Conservation (phyloP, 1,139 yeast genomes). For the Yamadazyma mexicana region DNA sequence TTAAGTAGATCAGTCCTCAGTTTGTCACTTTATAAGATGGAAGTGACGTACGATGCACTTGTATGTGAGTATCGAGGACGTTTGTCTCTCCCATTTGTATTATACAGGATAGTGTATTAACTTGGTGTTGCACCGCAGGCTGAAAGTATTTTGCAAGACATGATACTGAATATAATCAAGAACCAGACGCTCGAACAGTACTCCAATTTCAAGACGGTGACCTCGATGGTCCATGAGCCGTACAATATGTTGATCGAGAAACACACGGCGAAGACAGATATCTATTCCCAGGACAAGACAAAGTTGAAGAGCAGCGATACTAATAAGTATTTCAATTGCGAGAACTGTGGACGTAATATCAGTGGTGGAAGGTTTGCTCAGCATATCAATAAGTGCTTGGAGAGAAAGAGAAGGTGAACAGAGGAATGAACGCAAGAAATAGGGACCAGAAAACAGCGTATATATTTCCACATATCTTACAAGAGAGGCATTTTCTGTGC, state of each 20-base stretch:
- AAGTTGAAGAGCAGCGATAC: constrained; percentile 41
- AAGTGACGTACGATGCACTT: constrained; percentile 11
- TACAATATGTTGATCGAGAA: constrained; percentile 6
- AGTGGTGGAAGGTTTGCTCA: constrained; percentile 93
- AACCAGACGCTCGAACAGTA: constrained; percentile 32
- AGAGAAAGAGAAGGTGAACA: constrained; percentile 28
- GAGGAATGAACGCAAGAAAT: too few species aligned
- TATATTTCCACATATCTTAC: too few species aligned
- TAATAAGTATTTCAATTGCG: constrained; percentile 68
- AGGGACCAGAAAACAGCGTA: too few species aligned
- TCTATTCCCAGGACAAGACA: constrained; percentile 42
- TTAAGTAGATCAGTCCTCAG: neutral
- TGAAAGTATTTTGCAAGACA: constrained; percentile 32
- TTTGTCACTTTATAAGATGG: constrained; percentile 6
- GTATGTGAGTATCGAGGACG: constrained; percentile 6
- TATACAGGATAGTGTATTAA: neutral
- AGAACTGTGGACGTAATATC: constrained; percentile 79
- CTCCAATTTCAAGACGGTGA: constrained; percentile 25
- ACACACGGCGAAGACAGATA: constrained; percentile 27
- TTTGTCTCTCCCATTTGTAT: neutral
- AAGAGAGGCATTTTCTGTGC: too few species aligned
- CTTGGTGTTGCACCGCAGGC: constrained; percentile 19
- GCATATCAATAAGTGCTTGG: constrained; percentile 85
- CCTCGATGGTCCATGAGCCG: constrained; percentile 1
- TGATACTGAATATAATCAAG: constrained; percentile 35